phyloP scores from a whole-genome alignment of 805 yeast species.

The Wickerhamiella alocasiicola region DNA sequence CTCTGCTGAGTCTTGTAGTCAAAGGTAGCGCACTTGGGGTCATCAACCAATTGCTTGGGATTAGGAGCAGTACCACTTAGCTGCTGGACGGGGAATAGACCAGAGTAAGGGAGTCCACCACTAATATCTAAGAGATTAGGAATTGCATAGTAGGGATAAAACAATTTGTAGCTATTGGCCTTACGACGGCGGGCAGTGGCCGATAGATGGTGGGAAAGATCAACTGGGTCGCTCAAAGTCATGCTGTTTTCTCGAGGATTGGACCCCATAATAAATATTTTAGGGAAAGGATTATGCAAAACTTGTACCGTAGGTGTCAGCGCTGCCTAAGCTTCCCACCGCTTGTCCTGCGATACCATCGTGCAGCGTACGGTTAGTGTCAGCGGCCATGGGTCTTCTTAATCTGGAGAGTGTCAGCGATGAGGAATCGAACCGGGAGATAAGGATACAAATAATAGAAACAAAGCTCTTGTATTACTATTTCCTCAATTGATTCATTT shows the following conservation, averaged over 20 bases:
- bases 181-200: slow-evolving; percentile 18
- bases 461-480: too few relatives aligned
- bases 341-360: too few relatives aligned
- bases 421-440: too few relatives aligned
- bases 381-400: not conserved
- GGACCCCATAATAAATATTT: not conserved
- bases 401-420: too few relatives aligned
- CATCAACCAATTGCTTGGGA: slow-evolving; percentile 5
- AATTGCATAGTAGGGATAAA: slow-evolving; percentile 20
- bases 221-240: slow-evolving; percentile 2
- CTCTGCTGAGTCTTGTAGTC: slow-evolving; percentile 7
- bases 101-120: slow-evolving; percentile 21
- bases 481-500: too few relatives aligned
- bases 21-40: slow-evolving; percentile 9
- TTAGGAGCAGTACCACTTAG: slow-evolving; percentile 13
- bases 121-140: slow-evolving; percentile 21
- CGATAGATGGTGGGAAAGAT: slow-evolving; percentile 20
- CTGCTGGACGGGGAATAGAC: slow-evolving; percentile 19
- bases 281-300: not conserved
- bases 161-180: slow-evolving; percentile 21
- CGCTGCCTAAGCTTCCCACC: too few relatives aligned
- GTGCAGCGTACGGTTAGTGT: not conserved
- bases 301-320: not conserved
- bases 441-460: too few relatives aligned
- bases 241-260: not conserved